These are phyloP conservation scores for Metschnikowia kunwiensis DNA, from an alignment of 805 yeast species.

Conservation along the genomic window DNA sequence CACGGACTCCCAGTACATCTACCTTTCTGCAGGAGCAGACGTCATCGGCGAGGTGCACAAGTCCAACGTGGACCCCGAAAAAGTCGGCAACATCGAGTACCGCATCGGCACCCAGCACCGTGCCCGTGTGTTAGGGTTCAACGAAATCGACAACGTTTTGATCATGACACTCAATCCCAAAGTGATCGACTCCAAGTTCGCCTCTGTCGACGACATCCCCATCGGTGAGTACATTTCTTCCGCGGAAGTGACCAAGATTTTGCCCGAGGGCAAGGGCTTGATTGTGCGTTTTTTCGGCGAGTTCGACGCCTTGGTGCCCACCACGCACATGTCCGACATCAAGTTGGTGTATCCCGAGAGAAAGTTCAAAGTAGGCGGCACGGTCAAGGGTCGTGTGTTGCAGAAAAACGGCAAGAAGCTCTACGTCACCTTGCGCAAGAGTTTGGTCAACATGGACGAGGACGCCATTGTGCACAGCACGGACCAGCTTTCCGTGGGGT, in stretches of 20 bases:
- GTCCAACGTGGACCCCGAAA: slow-evolving; percentile 58
- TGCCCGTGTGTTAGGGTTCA: slow-evolving; percentile 76
- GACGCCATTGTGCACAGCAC: slow-evolving; percentile 46
- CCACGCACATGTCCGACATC: slow-evolving; percentile 77
- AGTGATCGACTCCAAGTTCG: slow-evolving; percentile 59
- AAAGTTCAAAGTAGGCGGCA: slow-evolving; percentile 81
- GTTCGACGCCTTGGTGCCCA: slow-evolving; percentile 72
- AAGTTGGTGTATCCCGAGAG: slow-evolving; percentile 86
- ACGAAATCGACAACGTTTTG: slow-evolving; percentile 62
- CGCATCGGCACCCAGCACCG: slow-evolving; percentile 61
- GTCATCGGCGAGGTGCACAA: slow-evolving; percentile 72
- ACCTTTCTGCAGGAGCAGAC: slow-evolving; percentile 53
- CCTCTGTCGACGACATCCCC: slow-evolving; percentile 70
- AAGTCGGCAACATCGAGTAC: slow-evolving; percentile 47
- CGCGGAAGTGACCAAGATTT: slow-evolving; percentile 50
- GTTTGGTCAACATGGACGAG: slow-evolving; percentile 65
- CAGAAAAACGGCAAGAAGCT: slow-evolving; percentile 49
- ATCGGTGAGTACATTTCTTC: slow-evolving; percentile 63
- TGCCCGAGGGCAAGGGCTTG: slow-evolving; percentile 61
- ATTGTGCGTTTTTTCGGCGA: slow-evolving; percentile 60
- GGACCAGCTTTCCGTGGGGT: slow-evolving; percentile 41
- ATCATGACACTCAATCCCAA: slow-evolving; percentile 67
- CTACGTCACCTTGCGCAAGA: slow-evolving; percentile 73
- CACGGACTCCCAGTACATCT: slow-evolving; percentile 53
- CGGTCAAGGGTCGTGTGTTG: slow-evolving; percentile 72